A percentile compares a stretch with the other conserved stretches of the same genome.
These are phyloP conservation scores for Myrmaecium sp. DNA, from an alignment of 2,329 filamentous ascomycete genomes.

Conservation along the genomic window DNA sequence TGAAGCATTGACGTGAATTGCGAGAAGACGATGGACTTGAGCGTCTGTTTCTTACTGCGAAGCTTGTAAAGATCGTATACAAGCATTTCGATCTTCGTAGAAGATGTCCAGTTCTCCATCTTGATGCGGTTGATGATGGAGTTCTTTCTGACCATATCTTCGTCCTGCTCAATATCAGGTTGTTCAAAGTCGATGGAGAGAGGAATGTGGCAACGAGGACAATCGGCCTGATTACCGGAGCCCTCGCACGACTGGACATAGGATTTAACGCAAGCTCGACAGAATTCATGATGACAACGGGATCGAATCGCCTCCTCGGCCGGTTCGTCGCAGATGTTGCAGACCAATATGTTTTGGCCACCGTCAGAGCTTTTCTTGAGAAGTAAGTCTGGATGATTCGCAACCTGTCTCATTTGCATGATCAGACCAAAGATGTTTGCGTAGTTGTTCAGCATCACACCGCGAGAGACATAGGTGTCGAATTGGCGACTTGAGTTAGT, in stretches of 20 bases:
- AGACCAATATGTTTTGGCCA: conserved; percentile 79
- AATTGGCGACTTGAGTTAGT: conserved; percentile 75
- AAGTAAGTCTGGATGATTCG: conserved; percentile 88
- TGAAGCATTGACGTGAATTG: conserved; percentile 97
- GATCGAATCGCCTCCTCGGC: conserved; percentile 90
- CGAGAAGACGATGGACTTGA: conserved; percentile 95
- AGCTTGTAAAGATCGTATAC: conserved; percentile 88
- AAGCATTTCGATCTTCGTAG: conserved; percentile 92
- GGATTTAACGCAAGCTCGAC: conserved; percentile 60
- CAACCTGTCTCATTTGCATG: conserved; percentile 98
- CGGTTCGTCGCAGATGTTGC: conserved; percentile 89
- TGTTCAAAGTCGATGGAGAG: conserved; percentile 87
- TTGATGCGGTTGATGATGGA: conserved; percentile 98
- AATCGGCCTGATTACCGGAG: conserved; percentile 44
- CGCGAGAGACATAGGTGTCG: conserved; percentile 86
- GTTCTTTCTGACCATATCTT: conserved; percentile 72
- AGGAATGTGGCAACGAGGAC: conserved; percentile 80
- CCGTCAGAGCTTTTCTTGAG: conserved; percentile 73
- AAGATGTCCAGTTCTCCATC: conserved; percentile 97
- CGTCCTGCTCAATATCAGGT: conserved; percentile 86
- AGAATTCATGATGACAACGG: conserved; percentile 85
- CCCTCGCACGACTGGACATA: conserved; percentile 65
- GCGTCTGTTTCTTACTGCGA: conserved; percentile 77
- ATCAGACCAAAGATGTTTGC: conserved; percentile 98
- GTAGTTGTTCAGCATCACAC: conserved; percentile 88